phyloP scores from a whole-genome alignment of 345 rosid genomes.

The Microcos paniculata region DNA sequence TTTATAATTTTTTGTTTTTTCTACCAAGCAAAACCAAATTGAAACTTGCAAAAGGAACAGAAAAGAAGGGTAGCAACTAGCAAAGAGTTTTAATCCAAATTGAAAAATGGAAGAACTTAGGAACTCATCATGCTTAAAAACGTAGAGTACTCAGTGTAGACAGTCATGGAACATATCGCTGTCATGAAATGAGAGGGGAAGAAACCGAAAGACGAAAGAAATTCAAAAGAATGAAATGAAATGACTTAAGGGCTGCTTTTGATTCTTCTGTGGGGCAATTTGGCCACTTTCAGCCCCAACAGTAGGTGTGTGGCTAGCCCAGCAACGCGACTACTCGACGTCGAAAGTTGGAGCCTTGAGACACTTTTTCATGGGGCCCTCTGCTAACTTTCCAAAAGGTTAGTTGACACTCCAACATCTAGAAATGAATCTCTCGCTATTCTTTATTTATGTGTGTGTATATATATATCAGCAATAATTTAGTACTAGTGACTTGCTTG shows the following conservation, averaged over 20 bases:
- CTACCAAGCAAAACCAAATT: too few species aligned
- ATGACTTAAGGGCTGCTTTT: not conserved
- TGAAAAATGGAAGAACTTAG: not conserved
- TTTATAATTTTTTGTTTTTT: too few species aligned
- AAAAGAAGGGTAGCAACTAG: not conserved
- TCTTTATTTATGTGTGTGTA: too few species aligned
- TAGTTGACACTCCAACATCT: not conserved
- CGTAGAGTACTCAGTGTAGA: too few species aligned
- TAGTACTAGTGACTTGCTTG: not conserved
- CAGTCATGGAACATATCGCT: not conserved
- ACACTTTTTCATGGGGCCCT: conserved; percentile 6
- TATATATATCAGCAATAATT: not conserved
- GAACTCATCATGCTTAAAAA: not conserved
- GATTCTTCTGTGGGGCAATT: conserved; percentile 3
- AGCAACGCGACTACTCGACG: conserved; percentile 59
- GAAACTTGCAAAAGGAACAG: not conserved
- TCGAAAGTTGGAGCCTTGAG: conserved; percentile 22
- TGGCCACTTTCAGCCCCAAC: conserved; percentile 1
- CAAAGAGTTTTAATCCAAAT: not conserved
- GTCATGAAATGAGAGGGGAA: not conserved
- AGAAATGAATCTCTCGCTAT: too few species aligned
- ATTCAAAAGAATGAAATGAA: not conserved
- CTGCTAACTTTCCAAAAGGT: not conserved
- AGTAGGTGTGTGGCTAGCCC: conserved; percentile 12
- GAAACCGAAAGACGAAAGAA: not conserved